Evolutionary conservation across 2,329 filamentous ascomycete genomes (phyloP).

Genomic region (Apiospora hydei): DNA sequence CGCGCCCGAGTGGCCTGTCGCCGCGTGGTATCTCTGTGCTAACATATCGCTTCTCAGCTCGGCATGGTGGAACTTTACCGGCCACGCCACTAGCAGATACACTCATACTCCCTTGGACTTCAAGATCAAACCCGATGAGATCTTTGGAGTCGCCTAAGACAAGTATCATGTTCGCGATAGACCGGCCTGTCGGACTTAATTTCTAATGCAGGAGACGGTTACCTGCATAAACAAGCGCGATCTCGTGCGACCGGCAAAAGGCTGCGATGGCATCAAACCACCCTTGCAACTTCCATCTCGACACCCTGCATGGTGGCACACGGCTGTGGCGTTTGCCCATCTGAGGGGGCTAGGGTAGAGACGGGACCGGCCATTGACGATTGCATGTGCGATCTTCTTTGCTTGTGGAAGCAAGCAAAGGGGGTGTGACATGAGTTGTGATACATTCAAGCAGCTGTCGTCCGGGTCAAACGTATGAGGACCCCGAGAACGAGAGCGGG

Average conservation of each 20-base stretch:
- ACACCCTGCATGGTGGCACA: background rate
- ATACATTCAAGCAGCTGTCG: background rate
- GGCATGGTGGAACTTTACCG: slow-evolving; percentile 45
- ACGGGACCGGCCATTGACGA: background rate
- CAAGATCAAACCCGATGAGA: slow-evolving; percentile 39
- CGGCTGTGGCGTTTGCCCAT: background rate
- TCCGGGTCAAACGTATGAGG: background rate
- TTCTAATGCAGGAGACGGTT: slow-evolving; percentile 16
- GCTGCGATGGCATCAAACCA: background rate
- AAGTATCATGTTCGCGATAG: background rate
- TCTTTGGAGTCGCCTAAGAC: slow-evolving; percentile 37
- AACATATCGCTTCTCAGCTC: slow-evolving; percentile 30
- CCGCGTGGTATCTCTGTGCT: slow-evolving; percentile 23
- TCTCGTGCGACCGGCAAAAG: background rate
- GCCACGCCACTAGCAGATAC: slow-evolving; percentile 38
- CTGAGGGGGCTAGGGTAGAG: background rate
- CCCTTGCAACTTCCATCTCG: background rate
- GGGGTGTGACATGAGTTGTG: background rate
- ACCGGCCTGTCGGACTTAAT: slow-evolving; percentile 19
- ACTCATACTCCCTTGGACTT: slow-evolving; percentile 38
- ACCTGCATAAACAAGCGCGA: slow-evolving; percentile 11
- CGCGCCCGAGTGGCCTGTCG: background rate
- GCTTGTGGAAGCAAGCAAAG: background rate
- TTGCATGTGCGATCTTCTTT: background rate
- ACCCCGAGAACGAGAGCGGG: background rate